Evolutionary conservation across 176 grass and related monocot species (phyloP).

Genomic region (Saccharum officinarum): DNA sequence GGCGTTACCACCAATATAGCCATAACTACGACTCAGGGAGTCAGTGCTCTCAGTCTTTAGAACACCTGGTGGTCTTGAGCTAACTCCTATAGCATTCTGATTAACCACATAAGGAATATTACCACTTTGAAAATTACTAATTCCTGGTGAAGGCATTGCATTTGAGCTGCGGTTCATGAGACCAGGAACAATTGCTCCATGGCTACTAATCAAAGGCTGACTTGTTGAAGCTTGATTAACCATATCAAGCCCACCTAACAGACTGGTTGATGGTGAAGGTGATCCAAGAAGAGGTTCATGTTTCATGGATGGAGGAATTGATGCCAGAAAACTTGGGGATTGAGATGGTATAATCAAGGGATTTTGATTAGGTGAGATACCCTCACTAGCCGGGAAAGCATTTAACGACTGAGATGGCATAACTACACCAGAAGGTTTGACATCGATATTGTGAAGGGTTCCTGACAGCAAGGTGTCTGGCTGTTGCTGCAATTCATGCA

Average conservation of each 20-base stretch:
- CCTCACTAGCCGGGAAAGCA: slow-evolving; percentile 53
- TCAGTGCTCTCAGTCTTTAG: slow-evolving; percentile 52
- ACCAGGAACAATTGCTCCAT: slow-evolving; percentile 43
- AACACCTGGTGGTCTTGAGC: slow-evolving; percentile 44
- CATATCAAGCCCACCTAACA: slow-evolving; percentile 55
- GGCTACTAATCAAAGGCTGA: slow-evolving; percentile 44
- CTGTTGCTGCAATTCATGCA: slow-evolving; percentile 71
- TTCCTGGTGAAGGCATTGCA: slow-evolving; percentile 45
- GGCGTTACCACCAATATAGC: slow-evolving; percentile 36
- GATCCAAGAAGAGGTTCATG: slow-evolving; percentile 44
- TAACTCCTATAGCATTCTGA: slow-evolving; percentile 45
- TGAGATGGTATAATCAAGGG: slow-evolving; percentile 54
- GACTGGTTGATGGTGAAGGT: slow-evolving; percentile 50
- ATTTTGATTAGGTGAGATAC: slow-evolving; percentile 59
- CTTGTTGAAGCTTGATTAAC: slow-evolving; percentile 61
- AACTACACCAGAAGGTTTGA: slow-evolving; percentile 90
- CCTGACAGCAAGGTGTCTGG: slow-evolving; percentile 55
- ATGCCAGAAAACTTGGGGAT: slow-evolving; percentile 45
- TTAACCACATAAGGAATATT: slow-evolving; percentile 43
- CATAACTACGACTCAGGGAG: slow-evolving; percentile 48
- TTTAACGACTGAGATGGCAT: slow-evolving; percentile 68
- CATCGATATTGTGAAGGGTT: slow-evolving; percentile 54
- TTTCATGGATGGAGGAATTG: slow-evolving; percentile 63
- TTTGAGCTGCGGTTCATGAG: slow-evolving; percentile 48
- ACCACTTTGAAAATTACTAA: slow-evolving; percentile 53